Percentiles rank a stretch among this genome's conserved stretches.
These are phyloP conservation scores for Chrysanthemum lavandulifolium DNA, from an alignment of 129 eudicot genomes.

Conservation along the genomic window DNA sequence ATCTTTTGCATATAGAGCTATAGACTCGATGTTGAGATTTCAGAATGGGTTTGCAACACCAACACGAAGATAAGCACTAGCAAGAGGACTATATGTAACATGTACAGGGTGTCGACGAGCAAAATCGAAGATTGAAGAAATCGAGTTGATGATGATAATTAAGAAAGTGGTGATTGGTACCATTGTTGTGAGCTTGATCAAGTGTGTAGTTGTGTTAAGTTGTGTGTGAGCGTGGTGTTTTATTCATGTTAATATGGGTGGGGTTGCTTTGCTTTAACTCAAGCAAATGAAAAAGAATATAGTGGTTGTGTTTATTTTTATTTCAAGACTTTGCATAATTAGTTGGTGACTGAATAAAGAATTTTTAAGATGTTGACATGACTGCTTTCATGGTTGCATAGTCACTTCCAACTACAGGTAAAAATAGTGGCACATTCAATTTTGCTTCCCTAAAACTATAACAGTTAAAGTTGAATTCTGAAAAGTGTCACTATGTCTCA, in stretches of 20 bases:
- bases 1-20: too few relatives aligned
- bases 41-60: conserved; percentile 4
- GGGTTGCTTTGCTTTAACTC: conserved; percentile 2
- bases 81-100: conserved; percentile 13
- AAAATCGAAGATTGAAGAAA: conserved; percentile 2
- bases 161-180: conserved; percentile 26
- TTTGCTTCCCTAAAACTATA: too few relatives aligned
- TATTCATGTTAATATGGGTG: background rate
- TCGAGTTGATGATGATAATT: conserved; percentile 20
- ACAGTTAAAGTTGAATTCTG: too few relatives aligned
- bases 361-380: conserved; percentile 7
- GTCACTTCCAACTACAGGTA: background rate
- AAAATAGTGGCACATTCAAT: too few relatives aligned
- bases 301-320: conserved; percentile 30
- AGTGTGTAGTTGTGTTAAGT: background rate
- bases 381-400: background rate
- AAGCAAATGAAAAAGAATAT: background rate
- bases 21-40: background rate
- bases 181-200: conserved; percentile 23
- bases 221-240: background rate
- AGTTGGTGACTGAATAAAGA: conserved; percentile 15
- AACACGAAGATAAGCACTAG: background rate
- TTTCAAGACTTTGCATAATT: background rate
- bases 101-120: background rate
- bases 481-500: too few relatives aligned